Evolutionary conservation across 306 rosid genomes (phyloP), one percentile per base, ranked within the genome.

Genomic region (Ceratonia siliqua): DNA sequence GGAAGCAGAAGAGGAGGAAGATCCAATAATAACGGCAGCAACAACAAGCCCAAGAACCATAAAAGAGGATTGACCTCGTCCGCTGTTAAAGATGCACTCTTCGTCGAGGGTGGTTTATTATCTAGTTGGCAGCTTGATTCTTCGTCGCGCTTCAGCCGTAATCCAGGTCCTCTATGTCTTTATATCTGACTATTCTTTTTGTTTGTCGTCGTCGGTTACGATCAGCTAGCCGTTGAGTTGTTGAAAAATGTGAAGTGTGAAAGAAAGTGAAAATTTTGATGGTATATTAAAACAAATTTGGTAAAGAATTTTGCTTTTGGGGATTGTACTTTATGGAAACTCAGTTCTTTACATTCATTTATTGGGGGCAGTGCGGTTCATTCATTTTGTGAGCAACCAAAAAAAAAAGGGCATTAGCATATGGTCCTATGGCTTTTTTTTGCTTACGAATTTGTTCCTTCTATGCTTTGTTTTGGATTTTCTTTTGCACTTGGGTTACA

Each of bases 81-180:
- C 30, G 48, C 75, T 10, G 46, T 13, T 20, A 78, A 81, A 77
- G 63, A 58, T 4, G 78, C 62, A 75, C 64, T 82, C 65, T 90
- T 94, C 25, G 73, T 94, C 3, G 93, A 92, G 27, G 99, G 96
- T 0, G 95, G 99, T 27, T 69, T 88, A 56, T 76, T 94, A 53
- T 85, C 93, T 14, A 95, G 92, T 86, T 92, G 93, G 97, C 59
- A 53, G 46, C 68, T 66, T 20, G 68, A 76, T 45, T 68, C 85
- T 4, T 28, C 79, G 17, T 67, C 89, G 2, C 77, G 81, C 4
- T 76, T 76, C 1, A 39, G 24, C 17, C 64, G 75, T 21, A 70
- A 72, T 45, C 83, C 82, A 88, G 99, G 99, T 89, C 46, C n/a
- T 71, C 22, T 36, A 50, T 48, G 0, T 64, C 46, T 2, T 28